phyloP scores from a whole-genome alignment of 352 stramenopile species.

The Globisporangium paddicum region DNA sequence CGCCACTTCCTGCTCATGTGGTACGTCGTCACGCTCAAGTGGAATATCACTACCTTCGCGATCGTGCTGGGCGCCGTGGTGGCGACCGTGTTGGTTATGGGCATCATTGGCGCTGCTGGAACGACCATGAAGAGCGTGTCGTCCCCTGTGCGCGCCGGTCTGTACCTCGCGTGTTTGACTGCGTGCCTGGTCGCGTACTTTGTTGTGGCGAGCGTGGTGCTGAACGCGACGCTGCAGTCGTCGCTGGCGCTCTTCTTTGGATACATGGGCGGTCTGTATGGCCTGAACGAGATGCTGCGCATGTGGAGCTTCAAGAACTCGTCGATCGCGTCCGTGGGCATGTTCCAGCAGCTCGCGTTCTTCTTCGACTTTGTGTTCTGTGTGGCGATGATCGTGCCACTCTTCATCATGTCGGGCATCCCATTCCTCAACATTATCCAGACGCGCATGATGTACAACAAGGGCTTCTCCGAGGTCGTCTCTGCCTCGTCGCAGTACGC shows the following conservation, averaged over 20 bases:
- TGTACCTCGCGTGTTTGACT: conserved; percentile 46
- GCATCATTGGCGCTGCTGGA: conserved; percentile 32
- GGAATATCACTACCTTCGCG: conserved; percentile 41
- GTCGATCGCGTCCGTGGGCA: conserved; percentile 51
- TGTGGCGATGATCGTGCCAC: conserved; percentile 61
- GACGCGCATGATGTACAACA: conserved; percentile 91
- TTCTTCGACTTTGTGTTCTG: conserved; percentile 86
- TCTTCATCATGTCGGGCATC: conserved; percentile 77
- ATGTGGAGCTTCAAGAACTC: conserved; percentile 78
- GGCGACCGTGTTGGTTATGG: conserved; percentile 52
- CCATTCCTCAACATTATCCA: conserved; percentile 87
- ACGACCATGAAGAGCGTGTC: conserved; percentile 27
- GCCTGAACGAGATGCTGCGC: conserved; percentile 80
- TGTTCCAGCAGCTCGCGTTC: conserved; percentile 81
- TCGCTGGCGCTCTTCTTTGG: conserved; percentile 75
- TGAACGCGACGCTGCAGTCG: conserved; percentile 25
- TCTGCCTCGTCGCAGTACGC: conserved; percentile 85
- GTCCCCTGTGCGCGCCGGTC: conserved; percentile 36
- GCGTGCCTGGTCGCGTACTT: conserved; percentile 43
- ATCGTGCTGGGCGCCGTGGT: conserved; percentile 54
- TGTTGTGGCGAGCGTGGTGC: conserved; percentile 32
- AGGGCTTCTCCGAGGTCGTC: conserved; percentile 82
- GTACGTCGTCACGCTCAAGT: conserved; percentile 78
- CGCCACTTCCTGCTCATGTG: conserved; percentile 83
- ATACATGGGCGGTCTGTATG: conserved; percentile 71